phyloP scores from a whole-genome alignment of 805 yeast species.

The Saccharomycopsis fodiens region DNA sequence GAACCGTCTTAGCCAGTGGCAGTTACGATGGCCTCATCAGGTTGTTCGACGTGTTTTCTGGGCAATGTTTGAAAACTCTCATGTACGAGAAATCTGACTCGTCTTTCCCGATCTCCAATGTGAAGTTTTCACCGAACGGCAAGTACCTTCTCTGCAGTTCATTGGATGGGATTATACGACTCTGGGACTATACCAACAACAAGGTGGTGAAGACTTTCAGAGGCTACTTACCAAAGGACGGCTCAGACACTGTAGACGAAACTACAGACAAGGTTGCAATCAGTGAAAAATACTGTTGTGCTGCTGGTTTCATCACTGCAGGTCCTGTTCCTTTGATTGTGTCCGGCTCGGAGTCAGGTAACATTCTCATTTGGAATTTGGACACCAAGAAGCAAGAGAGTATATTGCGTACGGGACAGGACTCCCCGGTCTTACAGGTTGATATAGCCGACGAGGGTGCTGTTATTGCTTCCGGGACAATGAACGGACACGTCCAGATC shows the following conservation, averaged over 20 bases:
- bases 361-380: slow-evolving; percentile 57
- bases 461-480: slow-evolving; percentile 27
- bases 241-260: neutral
- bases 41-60: slow-evolving; percentile 78
- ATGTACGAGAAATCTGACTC: slow-evolving; percentile 68
- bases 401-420: slow-evolving; percentile 8
- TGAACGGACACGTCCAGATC: slow-evolving; percentile 24
- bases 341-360: slow-evolving; percentile 55
- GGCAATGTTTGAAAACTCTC: slow-evolving; percentile 86
- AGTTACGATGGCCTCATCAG: slow-evolving; percentile 89
- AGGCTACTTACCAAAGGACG: slow-evolving; percentile 23
- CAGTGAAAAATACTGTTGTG: slow-evolving; percentile 43
- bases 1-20: slow-evolving; percentile 76
- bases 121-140: slow-evolving; percentile 73
- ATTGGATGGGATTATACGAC: slow-evolving; percentile 65
- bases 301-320: slow-evolving; percentile 40
- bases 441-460: slow-evolving; percentile 33
- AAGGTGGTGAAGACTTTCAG: slow-evolving; percentile 67
- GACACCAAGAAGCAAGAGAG: slow-evolving; percentile 45
- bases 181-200: slow-evolving; percentile 85
- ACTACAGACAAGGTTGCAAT: neutral
- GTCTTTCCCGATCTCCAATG: slow-evolving; percentile 70
- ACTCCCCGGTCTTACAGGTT: slow-evolving; percentile 35
- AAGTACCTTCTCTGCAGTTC: slow-evolving; percentile 71
- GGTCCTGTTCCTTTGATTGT: slow-evolving; percentile 35